A percentile compares a stretch with the other conserved stretches of the same genome.
Evolutionary conservation across 2,329 filamentous ascomycete species (phyloP).

Genomic region (Colletotrichum sublineola): DNA sequence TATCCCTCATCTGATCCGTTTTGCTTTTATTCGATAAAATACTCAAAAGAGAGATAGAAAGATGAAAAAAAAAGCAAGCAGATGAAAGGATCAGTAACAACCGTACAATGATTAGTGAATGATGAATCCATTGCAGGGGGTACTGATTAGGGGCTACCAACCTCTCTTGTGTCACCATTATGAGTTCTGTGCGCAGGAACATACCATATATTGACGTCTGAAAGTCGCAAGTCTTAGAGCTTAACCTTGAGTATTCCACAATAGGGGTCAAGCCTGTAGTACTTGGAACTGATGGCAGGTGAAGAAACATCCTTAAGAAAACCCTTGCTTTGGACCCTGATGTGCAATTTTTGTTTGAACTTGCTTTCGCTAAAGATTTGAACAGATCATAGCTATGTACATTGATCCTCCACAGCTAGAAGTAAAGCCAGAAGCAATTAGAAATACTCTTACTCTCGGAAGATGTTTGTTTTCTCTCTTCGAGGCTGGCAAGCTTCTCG

Average conservation of each 20-base stretch:
- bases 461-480: no score
- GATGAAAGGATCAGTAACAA: not conserved
- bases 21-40: not conserved
- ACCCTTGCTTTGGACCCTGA: not conserved
- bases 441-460: not conserved
- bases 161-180: not conserved
- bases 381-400: rapidly evolving
- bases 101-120: not conserved
- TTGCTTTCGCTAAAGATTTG: not conserved
- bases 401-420: rapidly evolving
- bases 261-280: no score
- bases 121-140: not conserved
- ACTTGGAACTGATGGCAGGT: not conserved
- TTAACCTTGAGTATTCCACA: not conserved
- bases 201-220: not conserved
- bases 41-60: not conserved
- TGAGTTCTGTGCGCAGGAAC: not conserved
- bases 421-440: not conserved
- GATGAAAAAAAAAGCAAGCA: not conserved
- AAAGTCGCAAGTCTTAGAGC: not conserved
- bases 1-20: not conserved
- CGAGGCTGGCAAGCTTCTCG: not conserved
- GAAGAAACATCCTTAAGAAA: not conserved
- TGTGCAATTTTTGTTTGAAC: not conserved
- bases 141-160: not conserved